These are phyloP conservation scores for Agaricus sinodeliciosus DNA, from an alignment of 768 basidiomycete species.

Conservation along the genomic window DNA sequence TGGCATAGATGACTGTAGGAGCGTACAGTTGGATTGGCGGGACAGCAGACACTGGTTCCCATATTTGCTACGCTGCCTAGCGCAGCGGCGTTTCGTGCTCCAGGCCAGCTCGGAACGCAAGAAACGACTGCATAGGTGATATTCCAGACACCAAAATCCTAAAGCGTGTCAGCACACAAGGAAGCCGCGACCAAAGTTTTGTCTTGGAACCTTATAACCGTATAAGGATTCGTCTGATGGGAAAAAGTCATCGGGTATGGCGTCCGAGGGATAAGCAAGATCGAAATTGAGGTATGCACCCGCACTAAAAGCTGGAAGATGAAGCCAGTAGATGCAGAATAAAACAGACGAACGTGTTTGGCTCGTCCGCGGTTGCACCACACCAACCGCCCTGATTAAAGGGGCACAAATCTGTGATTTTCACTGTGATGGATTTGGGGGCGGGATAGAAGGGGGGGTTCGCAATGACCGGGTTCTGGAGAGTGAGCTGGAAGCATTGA, in stretches of 20 bases:
- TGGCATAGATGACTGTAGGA: background rate
- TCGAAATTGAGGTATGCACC: slow-evolving; percentile 77
- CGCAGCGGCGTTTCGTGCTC: slow-evolving; percentile 49
- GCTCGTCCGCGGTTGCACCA: slow-evolving; percentile 50
- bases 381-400: slow-evolving; percentile 61
- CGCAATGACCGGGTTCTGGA: slow-evolving; percentile 60
- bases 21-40: slow-evolving; percentile 56
- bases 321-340: background rate
- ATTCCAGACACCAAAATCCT: slow-evolving; percentile 90
- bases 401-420: slow-evolving; percentile 79
- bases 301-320: slow-evolving; percentile 34
- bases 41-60: slow-evolving; percentile 63
- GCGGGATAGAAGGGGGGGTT: slow-evolving; percentile 67
- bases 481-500: slow-evolving; percentile 71
- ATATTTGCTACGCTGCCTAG: slow-evolving; percentile 60
- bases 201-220: slow-evolving; percentile 37
- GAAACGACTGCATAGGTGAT: slow-evolving; percentile 61
- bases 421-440: slow-evolving; percentile 59
- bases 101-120: slow-evolving; percentile 60
- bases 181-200: too few species aligned
- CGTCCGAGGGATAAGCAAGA: slow-evolving; percentile 66
- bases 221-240: slow-evolving; percentile 64
- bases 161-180: background rate
- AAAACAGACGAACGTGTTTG: slow-evolving; percentile 51
- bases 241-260: slow-evolving; percentile 69